Base-by-base conservation (phyloP, 306 rosid species). In the Phaseolus lunatus region DNA sequence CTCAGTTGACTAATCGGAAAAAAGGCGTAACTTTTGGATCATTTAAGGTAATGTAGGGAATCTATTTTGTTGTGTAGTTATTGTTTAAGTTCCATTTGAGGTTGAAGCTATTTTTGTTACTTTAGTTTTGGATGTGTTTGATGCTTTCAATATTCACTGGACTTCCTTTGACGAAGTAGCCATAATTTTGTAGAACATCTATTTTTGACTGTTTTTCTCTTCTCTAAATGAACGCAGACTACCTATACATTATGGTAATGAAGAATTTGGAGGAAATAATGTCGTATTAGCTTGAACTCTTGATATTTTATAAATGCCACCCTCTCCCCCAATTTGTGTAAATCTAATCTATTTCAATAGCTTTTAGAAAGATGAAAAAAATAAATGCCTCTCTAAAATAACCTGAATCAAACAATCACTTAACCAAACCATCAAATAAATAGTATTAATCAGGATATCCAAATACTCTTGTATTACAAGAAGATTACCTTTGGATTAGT, bases 1-100 rank as follows among this genome's bases (percentile, higher is more conserved):
- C 97, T 70, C 99, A 95, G 73, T 84, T 95, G 78, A 80, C 83
- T 31, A 90, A 88, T 85, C 90, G 99, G 87, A 95, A 95, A 84
- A 95, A 90, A 78, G 99, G 99, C 24, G 86, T 95, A 78, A 89
- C 93, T 41, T 89, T 87, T 90, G 99, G 97, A 66, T 81, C 91
- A 68, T 82, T 92, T 81, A 84, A 95, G 99, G 99, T 90, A 88
- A 73, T 26, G 57, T 65, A 31, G 26, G 13, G 12, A 74, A 19
- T 48, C 31, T 3, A 86, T 35, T 49, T 71, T 74, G 67, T 50
- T 79, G 3, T 33, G 65, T 70, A 19, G 69, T 59, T 78, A 19
- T 67, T 82, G 72, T 70, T 75, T 75, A 70, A 50, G 47, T 41
- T 53, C 57, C 56, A 52, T 58, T 56, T 54, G 73, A 67, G 18